Evolutionary conservation across 306 rosid genomes (phyloP).

Genomic region (Trifolium pratense): DNA sequence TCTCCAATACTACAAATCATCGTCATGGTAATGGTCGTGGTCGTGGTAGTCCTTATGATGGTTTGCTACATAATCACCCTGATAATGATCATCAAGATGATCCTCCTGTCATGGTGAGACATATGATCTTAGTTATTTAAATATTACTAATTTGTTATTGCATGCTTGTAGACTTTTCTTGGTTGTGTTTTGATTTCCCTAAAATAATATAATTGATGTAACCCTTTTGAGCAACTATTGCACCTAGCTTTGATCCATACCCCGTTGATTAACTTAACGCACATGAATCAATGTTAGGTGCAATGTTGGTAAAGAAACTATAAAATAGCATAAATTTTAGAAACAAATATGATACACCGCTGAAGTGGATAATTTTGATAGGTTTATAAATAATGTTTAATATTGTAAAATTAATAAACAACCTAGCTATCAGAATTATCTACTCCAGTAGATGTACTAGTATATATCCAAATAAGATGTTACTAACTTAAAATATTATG

Average conservation of each 20-base stretch:
- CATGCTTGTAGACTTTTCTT: no score
- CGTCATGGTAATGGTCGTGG: constrained; percentile 16
- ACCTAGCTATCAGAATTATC: no score
- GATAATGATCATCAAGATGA: constrained; percentile 33
- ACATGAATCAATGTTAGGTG: constrained; percentile 49
- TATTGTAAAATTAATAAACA: no score
- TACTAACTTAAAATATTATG: no score
- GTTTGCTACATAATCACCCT: background rate
- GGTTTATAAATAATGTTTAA: no score
- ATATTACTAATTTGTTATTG: background rate
- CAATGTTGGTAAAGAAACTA: background rate
- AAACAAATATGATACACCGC: no score
- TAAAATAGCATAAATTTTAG: no score
- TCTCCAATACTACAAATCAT: constrained; percentile 2
- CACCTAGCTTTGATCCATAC: constrained; percentile 53
- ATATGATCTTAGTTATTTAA: background rate
- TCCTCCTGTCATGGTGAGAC: constrained; percentile 32
- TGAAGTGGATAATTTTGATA: no score
- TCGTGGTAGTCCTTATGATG: background rate
- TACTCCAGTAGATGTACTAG: no score
- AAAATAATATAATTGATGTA: background rate
- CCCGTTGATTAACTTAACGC: constrained; percentile 51
- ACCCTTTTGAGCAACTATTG: constrained; percentile 12
- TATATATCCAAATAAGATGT: no score
- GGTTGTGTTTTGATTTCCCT: background rate